These are phyloP conservation scores for Serendipita vermifera DNA, from an alignment of 768 basidiomycete species.

Conservation along the genomic window DNA sequence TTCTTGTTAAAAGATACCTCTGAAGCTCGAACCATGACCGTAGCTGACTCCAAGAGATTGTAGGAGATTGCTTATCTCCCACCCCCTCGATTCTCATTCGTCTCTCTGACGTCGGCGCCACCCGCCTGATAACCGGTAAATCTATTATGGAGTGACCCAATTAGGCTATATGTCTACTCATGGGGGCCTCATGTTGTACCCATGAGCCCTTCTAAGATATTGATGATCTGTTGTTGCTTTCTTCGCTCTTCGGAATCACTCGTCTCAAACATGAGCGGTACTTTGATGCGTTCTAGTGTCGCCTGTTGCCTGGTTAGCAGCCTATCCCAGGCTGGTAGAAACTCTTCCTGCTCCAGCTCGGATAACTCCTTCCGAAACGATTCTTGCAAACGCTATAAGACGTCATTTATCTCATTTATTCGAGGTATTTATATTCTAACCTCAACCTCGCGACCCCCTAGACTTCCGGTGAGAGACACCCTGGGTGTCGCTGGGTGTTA, in stretches of 20 bases:
- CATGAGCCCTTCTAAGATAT: slow-evolving; percentile 48
- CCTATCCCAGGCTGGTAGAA: slow-evolving; percentile 62
- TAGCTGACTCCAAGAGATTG: slow-evolving; percentile 39
- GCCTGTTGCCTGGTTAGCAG: slow-evolving; percentile 59
- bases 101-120: neutral
- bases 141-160: neutral
- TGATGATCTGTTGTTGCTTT: slow-evolving; percentile 56
- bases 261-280: slow-evolving; percentile 63
- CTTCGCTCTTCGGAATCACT: slow-evolving; percentile 37
- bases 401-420: slow-evolving; percentile 49
- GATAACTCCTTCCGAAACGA: slow-evolving; percentile 51
- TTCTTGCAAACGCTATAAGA: slow-evolving; percentile 52
- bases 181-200: slow-evolving; percentile 15
- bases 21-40: slow-evolving; percentile 1
- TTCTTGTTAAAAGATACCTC: slow-evolving; percentile 8
- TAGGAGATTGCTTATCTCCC: slow-evolving; percentile 8
- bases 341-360: slow-evolving; percentile 58
- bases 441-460: neutral
- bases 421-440: neutral
- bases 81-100: neutral
- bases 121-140: neutral
- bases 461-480: neutral
- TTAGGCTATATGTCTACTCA: neutral
- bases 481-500: neutral
- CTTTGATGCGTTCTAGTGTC: slow-evolving; percentile 41